A percentile compares a stretch with the other conserved stretches of the same genome.
These are phyloP conservation scores for Discostella stelligeroides DNA, from an alignment of 108 stramenopile species.

Conservation along the genomic window DNA sequence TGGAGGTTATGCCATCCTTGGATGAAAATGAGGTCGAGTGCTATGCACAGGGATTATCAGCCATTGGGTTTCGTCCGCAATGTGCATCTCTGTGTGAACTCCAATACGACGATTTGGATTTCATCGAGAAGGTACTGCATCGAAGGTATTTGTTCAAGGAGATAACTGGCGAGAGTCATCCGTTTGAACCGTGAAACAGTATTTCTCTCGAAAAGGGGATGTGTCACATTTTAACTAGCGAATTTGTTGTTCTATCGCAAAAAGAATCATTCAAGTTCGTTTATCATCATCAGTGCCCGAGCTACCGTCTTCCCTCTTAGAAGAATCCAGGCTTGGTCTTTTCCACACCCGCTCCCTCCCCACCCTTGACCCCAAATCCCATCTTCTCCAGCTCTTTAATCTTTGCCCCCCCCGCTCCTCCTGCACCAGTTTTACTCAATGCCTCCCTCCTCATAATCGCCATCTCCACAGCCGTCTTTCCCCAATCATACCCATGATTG, in stretches of 20 bases:
- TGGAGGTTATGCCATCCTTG: neutral
- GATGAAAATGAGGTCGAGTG: neutral
- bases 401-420: slow-evolving; percentile 28
- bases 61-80: neutral
- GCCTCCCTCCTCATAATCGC: slow-evolving; percentile 86
- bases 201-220: too few species aligned
- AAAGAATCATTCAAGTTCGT: too few species aligned
- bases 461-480: slow-evolving; percentile 97
- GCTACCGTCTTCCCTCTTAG: slow-evolving; percentile 10
- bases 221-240: too few species aligned
- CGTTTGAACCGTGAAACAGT: slow-evolving; percentile 10
- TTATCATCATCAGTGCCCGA: neutral
- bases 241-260: too few species aligned
- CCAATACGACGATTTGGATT: slow-evolving; percentile 9
- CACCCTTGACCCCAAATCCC: slow-evolving; percentile 53
- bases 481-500: slow-evolving; percentile 96
- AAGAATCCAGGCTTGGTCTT: slow-evolving; percentile 53
- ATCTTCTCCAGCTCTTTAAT: slow-evolving; percentile 48
- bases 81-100: slow-evolving; percentile 6
- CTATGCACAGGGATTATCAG: neutral
- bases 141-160: slow-evolving; percentile 5
- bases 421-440: slow-evolving; percentile 41
- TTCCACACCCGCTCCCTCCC: slow-evolving; percentile 26
- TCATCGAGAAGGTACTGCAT: slow-evolving; percentile 3
- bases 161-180: slow-evolving; percentile 8